These are phyloP conservation scores for Penicillium steckii DNA, from an alignment of 495 filamentous ascomycete species.

Conservation along the genomic window DNA sequence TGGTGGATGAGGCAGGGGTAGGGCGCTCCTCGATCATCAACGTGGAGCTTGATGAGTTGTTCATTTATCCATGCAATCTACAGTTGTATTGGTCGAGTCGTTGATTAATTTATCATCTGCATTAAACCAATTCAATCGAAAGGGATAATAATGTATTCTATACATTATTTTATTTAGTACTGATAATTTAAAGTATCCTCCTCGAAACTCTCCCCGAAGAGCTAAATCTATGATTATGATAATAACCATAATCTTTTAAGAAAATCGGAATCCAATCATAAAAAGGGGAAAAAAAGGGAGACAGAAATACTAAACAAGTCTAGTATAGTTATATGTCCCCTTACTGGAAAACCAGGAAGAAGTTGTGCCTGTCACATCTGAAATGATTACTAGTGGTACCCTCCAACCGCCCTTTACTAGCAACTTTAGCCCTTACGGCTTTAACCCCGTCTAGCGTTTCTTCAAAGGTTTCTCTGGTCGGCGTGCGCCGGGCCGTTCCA, in stretches of 20 bases:
- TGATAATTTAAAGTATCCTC: no score
- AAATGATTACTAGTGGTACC: background rate
- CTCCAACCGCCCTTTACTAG: background rate
- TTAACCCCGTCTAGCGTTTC: slow-evolving; percentile 37
- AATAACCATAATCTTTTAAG: no score
- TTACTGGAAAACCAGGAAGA: slow-evolving; percentile 3
- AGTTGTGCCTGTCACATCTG: background rate
- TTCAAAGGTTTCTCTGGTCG: slow-evolving; percentile 42
- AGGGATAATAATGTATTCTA: no score
- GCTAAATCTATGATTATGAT: no score
- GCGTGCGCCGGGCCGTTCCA: slow-evolving; percentile 52
- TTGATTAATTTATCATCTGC: background rate
- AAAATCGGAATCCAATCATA: no score
- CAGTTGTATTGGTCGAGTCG: background rate
- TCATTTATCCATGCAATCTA: slow-evolving; percentile 23
- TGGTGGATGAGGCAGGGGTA: slow-evolving; percentile 14
- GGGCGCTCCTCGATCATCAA: slow-evolving; percentile 15
- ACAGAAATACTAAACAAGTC: no score
- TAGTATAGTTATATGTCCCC: background rate
- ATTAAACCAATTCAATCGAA: no score
- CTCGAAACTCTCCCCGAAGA: no score
- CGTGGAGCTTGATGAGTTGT: slow-evolving; percentile 37
- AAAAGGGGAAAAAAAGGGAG: no score
- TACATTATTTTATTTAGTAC: no score
- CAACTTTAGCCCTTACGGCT: slow-evolving; percentile 14